Conservation (phyloP, 108 stramenopile genomes). For the Conticribra guillardii region DNA sequence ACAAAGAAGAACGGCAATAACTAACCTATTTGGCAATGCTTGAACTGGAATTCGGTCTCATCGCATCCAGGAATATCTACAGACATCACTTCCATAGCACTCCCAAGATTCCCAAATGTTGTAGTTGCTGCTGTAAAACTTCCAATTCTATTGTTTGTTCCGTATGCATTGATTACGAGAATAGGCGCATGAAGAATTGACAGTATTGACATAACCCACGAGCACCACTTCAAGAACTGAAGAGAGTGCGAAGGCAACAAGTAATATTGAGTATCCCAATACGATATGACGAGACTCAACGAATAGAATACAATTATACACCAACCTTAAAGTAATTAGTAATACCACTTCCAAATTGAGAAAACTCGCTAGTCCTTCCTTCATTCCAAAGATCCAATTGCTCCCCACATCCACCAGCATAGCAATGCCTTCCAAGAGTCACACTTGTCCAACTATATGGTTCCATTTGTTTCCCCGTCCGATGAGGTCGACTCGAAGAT, state of each 20-base stretch:
- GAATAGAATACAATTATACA: not conserved
- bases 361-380: slow-evolving; percentile 62
- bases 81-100: slow-evolving; percentile 26
- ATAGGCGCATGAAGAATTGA: slow-evolving; percentile 51
- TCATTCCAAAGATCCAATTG: slow-evolving; percentile 76
- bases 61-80: slow-evolving; percentile 56
- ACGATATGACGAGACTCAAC: not conserved
- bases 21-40: slow-evolving; percentile 49
- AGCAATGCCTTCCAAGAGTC: slow-evolving; percentile 67
- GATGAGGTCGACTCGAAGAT: slow-evolving; percentile 44
- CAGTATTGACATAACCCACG: slow-evolving; percentile 61
- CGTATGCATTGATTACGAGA: slow-evolving; percentile 55
- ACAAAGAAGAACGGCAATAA: not conserved
- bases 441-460: slow-evolving; percentile 27
- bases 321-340: slow-evolving; percentile 76
- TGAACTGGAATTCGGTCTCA: slow-evolving; percentile 39
- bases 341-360: slow-evolving; percentile 67
- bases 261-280: not conserved
- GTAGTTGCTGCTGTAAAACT: slow-evolving; percentile 27
- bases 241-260: not conserved
- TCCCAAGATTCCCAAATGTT: slow-evolving; percentile 67
- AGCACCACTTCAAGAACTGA: slow-evolving; percentile 68
- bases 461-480: slow-evolving; percentile 45
- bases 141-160: slow-evolving; percentile 13
- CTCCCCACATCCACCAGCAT: slow-evolving; percentile 61